phyloP scores from a whole-genome alignment of 164 flowering plant genomes.

The Sextonia rubra region DNA sequence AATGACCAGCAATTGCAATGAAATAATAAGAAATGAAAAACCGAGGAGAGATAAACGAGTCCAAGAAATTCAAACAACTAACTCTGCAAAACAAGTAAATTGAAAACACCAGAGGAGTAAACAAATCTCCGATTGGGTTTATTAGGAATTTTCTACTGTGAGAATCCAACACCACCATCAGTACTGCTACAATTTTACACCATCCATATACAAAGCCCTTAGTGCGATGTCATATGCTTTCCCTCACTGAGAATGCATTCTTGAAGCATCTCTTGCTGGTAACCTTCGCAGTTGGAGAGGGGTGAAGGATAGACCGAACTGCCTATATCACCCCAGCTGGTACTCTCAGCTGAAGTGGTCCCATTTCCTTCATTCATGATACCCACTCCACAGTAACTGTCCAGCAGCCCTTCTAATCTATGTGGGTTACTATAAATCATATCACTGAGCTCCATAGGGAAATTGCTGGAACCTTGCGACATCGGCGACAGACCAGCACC shows the following conservation, averaged over 20 bases:
- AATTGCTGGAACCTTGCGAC: conserved; percentile 23
- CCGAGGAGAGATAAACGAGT: background rate
- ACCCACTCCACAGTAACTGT: conserved; percentile 27
- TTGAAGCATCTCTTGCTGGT: conserved; percentile 27
- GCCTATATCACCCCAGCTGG: conserved; percentile 40
- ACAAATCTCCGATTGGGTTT: conserved; percentile 11
- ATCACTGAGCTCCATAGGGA: conserved; percentile 21
- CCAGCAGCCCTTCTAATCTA: conserved; percentile 19
- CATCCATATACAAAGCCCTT: conserved; percentile 12
- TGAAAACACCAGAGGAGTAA: background rate
- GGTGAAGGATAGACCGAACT: conserved; percentile 28
- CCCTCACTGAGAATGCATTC: conserved; percentile 24
- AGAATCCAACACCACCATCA: conserved; percentile 8
- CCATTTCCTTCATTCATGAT: conserved; percentile 24
- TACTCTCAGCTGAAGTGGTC: conserved; percentile 31
- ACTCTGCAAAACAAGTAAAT: conserved; percentile 1
- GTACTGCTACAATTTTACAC: conserved; percentile 26
- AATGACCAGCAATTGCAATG: background rate
- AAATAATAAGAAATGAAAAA: background rate
- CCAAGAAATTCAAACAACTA: background rate
- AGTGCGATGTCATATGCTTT: conserved; percentile 24
- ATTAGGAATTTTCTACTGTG: conserved; percentile 10
- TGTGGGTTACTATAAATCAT: conserved; percentile 22
- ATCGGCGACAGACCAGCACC: conserved; percentile 9
- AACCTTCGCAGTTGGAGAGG: conserved; percentile 24